Evolutionary conservation across 768 basidiomycete species (phyloP), one percentile per base, ranked within the genome.

Genomic region (Kwoniella heveanensis): DNA sequence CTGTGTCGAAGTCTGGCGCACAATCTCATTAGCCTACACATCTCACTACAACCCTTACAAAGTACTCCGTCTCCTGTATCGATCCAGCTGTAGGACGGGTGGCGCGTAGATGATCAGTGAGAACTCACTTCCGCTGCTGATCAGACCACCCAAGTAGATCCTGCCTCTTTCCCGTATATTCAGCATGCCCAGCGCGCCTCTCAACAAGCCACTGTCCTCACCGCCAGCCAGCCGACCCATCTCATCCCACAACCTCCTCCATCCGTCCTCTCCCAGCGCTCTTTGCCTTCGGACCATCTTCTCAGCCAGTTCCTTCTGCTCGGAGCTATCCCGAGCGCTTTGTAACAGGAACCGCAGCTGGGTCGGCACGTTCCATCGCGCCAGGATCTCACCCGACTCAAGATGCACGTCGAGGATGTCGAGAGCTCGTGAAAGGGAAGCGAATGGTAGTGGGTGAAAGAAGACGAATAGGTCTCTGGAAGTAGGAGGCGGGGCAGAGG

Each of bases 391-490:
- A 22, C 91, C 94, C 0, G 90, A 90, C 74, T 96, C 91, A 13
- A 99, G 85, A 78, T 98, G 95, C 1, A 95, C 86, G 79, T 98
- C 95, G 55, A 97, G 84, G 54, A 92, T 86, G 76, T 99, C 95
- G 44, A 99, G 85, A 6, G 88, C 87, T 56, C 86, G 85, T 0
- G 93, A 94, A 8, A 97, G 83, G 0, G 90, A 86, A 1, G 86
- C 80, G 21, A 88, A 80, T 0, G 89, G 87, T 5, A 97, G 83
- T 1, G 90, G 89, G 60, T 85, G 84, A 83, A 96, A 93, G 82
- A 93, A 94, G 1, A 88, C 68, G 62, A 90, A 82, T 7, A 97
- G 82, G 64, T 93, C 90, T 9, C 84, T 81, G 2, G 94, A 82
- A 12, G 85, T 66, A 1, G 86, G 73, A 82, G 85, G 44, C 80